A percentile compares a stretch with the other conserved stretches of the same genome.
Evolutionary conservation across 139 green algal species (phyloP).

Genomic region (Haematococcus sp.): DNA sequence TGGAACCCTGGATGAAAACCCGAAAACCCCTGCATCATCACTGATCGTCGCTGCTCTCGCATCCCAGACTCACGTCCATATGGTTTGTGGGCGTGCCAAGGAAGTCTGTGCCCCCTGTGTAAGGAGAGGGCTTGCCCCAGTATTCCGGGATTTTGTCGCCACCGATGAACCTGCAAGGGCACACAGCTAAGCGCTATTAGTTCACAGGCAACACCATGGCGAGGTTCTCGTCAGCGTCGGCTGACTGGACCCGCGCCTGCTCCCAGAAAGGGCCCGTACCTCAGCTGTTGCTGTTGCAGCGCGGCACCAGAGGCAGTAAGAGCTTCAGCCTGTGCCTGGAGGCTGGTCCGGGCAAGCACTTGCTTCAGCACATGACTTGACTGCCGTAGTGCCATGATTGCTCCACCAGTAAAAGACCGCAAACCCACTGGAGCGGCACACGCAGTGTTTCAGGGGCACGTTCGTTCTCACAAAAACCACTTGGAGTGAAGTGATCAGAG

Average conservation of each 20-base stretch:
- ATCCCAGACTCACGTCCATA: conserved; percentile 50
- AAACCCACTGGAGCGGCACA: too few species aligned
- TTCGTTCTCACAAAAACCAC: too few species aligned
- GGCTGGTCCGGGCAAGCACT: not conserved
- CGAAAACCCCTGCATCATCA: too few species aligned
- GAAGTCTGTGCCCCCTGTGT: conserved; percentile 89
- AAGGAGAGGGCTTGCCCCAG: conserved; percentile 77
- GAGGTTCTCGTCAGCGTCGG: not conserved
- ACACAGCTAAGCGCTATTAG: not conserved
- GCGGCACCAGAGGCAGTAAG: not conserved
- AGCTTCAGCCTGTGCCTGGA: not conserved
- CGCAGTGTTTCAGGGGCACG: too few species aligned
- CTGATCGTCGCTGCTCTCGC: too few species aligned
- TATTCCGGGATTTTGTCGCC: conserved; percentile 78
- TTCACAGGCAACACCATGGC: not conserved
- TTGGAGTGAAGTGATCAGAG: too few species aligned
- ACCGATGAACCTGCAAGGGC: conserved; percentile 41
- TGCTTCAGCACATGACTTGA: not conserved
- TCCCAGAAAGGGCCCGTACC: not conserved
- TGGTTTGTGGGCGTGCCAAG: conserved; percentile 90
- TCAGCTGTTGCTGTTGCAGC: not conserved
- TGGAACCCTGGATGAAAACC: too few species aligned
- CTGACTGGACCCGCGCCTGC: too few species aligned
- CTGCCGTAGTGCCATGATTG: not conserved
- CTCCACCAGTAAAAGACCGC: not conserved